Evolutionary conservation across 2,329 filamentous ascomycete genomes (phyloP).

Genomic region (Diaporthe citrichinensis): DNA sequence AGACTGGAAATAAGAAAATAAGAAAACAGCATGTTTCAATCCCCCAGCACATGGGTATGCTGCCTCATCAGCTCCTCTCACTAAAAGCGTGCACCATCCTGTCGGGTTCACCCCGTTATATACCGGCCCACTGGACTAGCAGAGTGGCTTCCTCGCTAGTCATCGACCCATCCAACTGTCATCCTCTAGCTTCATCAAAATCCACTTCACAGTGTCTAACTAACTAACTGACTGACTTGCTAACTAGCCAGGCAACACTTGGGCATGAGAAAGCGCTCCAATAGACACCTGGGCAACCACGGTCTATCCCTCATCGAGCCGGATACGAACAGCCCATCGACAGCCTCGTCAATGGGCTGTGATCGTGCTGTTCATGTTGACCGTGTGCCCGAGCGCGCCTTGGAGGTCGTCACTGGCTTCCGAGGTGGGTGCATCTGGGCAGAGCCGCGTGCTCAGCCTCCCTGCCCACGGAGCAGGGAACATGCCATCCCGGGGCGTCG

Average conservation of each 20-base stretch:
- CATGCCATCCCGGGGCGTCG: neutral
- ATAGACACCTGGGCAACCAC: neutral
- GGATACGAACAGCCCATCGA: neutral
- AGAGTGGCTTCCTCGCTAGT: neutral
- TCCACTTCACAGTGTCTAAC: neutral
- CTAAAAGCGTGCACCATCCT: constrained; percentile 3
- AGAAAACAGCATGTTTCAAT: neutral
- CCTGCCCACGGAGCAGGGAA: neutral
- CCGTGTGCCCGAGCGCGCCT: neutral
- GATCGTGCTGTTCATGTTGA: neutral
- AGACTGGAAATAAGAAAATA: neutral
- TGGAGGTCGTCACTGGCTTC: neutral
- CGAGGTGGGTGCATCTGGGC: neutral
- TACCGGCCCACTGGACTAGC: neutral
- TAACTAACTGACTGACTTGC: neutral
- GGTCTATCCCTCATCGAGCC: neutral
- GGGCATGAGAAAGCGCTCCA: neutral
- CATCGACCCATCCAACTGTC: neutral
- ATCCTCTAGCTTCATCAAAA: constrained; percentile 1
- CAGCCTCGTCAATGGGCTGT: neutral
- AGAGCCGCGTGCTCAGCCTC: constrained; percentile 23
- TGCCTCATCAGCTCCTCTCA: neutral
- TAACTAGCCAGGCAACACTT: neutral
- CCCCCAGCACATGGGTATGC: neutral
- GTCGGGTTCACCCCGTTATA: neutral